A percentile compares a stretch with the other conserved stretches of the same genome.
phyloP scores from a whole-genome alignment of 163 green algal species.

The Chlamydomonas reinhardtii region DNA sequence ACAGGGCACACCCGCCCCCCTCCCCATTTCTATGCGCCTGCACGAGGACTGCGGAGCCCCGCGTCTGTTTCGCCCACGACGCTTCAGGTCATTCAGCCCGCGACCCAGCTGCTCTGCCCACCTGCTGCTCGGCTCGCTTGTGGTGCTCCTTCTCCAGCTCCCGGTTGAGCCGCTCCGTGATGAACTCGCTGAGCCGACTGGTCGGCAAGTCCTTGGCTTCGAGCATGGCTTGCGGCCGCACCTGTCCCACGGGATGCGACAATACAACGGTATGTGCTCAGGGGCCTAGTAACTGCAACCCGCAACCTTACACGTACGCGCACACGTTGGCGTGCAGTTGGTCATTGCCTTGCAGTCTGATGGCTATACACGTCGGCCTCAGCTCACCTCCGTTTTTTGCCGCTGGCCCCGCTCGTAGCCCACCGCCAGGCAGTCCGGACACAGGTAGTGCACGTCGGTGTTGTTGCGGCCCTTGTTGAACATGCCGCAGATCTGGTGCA shows the following conservation, averaged over 20 bases:
- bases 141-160: constrained; percentile 58
- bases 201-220: constrained; percentile 88
- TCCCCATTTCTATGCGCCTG: too few relatives aligned
- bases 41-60: too few relatives aligned
- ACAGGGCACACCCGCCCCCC: too few relatives aligned
- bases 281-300: too few relatives aligned
- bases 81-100: too few relatives aligned
- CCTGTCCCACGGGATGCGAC: background rate
- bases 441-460: constrained; percentile 90
- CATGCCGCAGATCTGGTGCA: constrained; percentile 93
- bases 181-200: constrained; percentile 82
- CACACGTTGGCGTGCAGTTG: too few relatives aligned
- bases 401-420: constrained; percentile 77
- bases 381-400: constrained; percentile 62
- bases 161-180: constrained; percentile 77
- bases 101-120: background rate
- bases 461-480: constrained; percentile 98
- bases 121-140: constrained; percentile 46
- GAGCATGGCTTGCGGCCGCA: constrained; percentile 89
- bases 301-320: too few relatives aligned
- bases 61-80: too few relatives aligned
- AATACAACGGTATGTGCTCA: background rate
- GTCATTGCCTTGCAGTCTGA: too few relatives aligned
- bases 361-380: too few relatives aligned
- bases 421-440: constrained; percentile 90